Conservation (phyloP, 1,139 yeast genomes). For the Yueomyces sp. region DNA sequence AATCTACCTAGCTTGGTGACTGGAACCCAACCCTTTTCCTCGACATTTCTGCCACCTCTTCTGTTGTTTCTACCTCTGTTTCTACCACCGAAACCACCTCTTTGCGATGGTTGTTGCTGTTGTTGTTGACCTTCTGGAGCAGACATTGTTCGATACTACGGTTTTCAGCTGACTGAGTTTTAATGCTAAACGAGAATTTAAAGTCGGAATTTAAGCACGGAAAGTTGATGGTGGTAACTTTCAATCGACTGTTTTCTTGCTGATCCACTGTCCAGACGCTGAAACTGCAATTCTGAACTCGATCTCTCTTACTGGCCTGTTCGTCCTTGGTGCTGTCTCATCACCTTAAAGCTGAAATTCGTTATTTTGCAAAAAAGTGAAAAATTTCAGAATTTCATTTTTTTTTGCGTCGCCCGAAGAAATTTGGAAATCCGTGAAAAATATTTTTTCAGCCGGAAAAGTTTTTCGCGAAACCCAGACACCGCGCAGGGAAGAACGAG, state of each 20-base stretch:
- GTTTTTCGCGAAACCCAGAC: too few relatives aligned
- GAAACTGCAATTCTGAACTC: too few relatives aligned
- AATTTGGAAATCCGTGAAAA: too few relatives aligned
- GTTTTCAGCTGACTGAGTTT: constrained; percentile 10
- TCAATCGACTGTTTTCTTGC: constrained; percentile 47
- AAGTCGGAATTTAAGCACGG: constrained; percentile 79
- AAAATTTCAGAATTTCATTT: too few relatives aligned
- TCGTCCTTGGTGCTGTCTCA: too few relatives aligned
- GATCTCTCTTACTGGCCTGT: too few relatives aligned
- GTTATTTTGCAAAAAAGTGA: too few relatives aligned
- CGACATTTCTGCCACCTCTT: constrained; percentile 64
- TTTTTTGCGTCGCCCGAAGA: too few relatives aligned
- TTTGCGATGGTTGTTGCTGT: constrained; percentile 9
- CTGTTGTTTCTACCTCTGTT: constrained; percentile 48
- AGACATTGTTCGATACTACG: constrained; percentile 35
- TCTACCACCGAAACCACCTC: constrained; percentile 60
- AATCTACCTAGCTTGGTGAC: constrained; percentile 99
- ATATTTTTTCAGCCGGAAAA: too few relatives aligned
- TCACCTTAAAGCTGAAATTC: too few relatives aligned
- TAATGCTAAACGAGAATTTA: not conserved
- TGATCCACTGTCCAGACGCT: too few relatives aligned
- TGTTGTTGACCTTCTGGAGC: constrained; percentile 31
- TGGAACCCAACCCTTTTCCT: constrained; percentile 99
- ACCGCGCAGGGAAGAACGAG: too few relatives aligned
- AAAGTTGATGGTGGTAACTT: constrained; percentile 86